Evolutionary conservation across 352 stramenopile species (phyloP), one percentile per base, ranked within the genome.

Genomic region (Albugo candida): DNA sequence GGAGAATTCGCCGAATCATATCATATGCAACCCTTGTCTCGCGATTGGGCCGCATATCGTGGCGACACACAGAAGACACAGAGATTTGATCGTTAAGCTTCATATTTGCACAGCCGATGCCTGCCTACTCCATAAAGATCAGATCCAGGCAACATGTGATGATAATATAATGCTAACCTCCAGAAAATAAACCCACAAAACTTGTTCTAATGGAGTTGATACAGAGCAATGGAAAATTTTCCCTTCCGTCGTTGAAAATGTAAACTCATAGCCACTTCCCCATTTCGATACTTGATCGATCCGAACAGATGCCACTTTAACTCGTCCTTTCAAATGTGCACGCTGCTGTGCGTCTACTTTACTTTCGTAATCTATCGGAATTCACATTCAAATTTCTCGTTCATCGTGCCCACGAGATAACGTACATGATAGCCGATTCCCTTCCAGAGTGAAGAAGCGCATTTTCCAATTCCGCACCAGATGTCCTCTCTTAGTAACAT

Each of bases 381-480:
- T 10, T 19, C 38, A 43, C 38, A 43, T 36, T 11, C 31, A 31
- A 41, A 36, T 47, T 41, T 14, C 44, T n/a, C 6, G 52, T 17
- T 17, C 19, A 53, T 38, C n/a, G 13, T 31, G 46, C 17, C 2
- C 14, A 41, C 8, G 8, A 8, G 38, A 43, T 43, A 3, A 42
- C 69, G 21, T 63, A 81, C 69, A 92, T 27, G 76, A 92, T 34
- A 92, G 51, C 39, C 84, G 61, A 52, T 85, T 92, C 37, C 76
- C 77, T 35, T 92, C 79, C 17, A 92, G 56, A 24, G 77, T 89
- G 59, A 92, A 92, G 47, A 87, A 92, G 13, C 79, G 66, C 54
- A 71, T 70, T 48, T 89, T 92, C 79, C 79, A 92, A 58, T 92
- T 89, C 44, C 77, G 70, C 50, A 92, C 76, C 34, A 92, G 57